phyloP scores from a whole-genome alignment of 2,329 filamentous ascomycete species.

The Sclerotiophoma versabilis region DNA sequence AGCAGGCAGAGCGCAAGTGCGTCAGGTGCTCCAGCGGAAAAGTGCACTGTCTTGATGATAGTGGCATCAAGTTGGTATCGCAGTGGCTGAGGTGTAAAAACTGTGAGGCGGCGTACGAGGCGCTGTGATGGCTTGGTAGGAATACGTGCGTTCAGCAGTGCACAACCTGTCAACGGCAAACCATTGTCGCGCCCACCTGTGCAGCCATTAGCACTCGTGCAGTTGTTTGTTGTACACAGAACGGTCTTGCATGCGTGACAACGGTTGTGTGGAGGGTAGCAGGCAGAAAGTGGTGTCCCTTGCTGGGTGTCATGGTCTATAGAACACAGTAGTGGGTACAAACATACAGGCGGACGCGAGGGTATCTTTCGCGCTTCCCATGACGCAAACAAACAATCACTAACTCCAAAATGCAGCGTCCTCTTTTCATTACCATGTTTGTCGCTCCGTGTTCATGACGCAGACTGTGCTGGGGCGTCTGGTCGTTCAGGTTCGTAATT shows the following conservation, averaged over 20 bases:
- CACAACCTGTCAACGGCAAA: neutral
- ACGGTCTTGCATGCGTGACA: slow-evolving; percentile 21
- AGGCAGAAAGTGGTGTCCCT: slow-evolving; percentile 22
- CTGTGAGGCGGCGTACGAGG: slow-evolving; percentile 8
- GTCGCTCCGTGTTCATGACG: slow-evolving; percentile 24
- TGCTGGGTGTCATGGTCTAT: slow-evolving; percentile 25
- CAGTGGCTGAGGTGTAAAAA: slow-evolving; percentile 3
- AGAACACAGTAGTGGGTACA: slow-evolving; percentile 27
- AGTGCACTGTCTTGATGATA: neutral
- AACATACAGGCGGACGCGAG: slow-evolving; percentile 32
- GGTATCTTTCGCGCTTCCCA: slow-evolving; percentile 33
- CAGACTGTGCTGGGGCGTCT: slow-evolving; percentile 34
- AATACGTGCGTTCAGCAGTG: neutral
- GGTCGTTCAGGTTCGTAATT: slow-evolving; percentile 52
- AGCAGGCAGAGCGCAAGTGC: slow-evolving; percentile 14
- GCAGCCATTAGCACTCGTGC: neutral
- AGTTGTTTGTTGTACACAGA: slow-evolving; percentile 26
- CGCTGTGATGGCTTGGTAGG: neutral
- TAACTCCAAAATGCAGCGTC: neutral
- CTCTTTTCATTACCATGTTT: neutral
- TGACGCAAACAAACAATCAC: slow-evolving; percentile 18
- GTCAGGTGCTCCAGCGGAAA: neutral
- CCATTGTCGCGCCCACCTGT: neutral
- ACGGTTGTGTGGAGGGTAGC: slow-evolving; percentile 9
- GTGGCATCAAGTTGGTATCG: neutral